Base-by-base conservation (phyloP, 495 filamentous ascomycete genomes). In the Neurospora cerealis region DNA sequence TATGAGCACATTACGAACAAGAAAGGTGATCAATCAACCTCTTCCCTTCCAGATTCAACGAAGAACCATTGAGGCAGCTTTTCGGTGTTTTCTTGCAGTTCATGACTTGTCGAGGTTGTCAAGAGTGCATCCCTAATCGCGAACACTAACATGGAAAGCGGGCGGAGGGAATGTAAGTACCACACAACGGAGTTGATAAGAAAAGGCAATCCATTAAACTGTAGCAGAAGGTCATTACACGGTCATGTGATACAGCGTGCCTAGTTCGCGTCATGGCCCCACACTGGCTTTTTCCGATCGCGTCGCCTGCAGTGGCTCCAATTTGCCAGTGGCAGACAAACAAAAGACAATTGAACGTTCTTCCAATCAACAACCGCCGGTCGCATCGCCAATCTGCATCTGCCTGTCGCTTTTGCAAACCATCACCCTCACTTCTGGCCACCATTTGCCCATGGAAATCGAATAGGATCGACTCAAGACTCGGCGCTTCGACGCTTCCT, bases 161-260 rank as follows among this genome's bases (percentile, higher is more conserved):
- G 21, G n/a, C n/a, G n/a, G n/a, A n/a, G 44, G 44, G 44, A 21
- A 48, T 46, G n/a, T 40, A 39, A 38, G 37, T 38, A 39, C n/a
- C n/a, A n/a, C 38, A 39, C 38, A 39, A 39, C 38, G 38, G 38
- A 19, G 41, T 17, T 44, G 39, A 40, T 44, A 44, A 42, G 41
- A 42, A 7, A 42, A 42, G 41, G 41, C 10, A 42, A 42, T 2
- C 41, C 42, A 46, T 46, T 21, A 46, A 46, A 46, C 44, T 46
- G 46, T 54, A 28, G 10, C 9, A 28, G 4, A 13, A 13, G 11
- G 48, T 28, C 13, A 24, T 62, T 36, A 15, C 28, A 17, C 54
- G 54, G 77, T 80, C 78, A 80, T 75, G 77, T 80, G 78, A 74
- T 70, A 42, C 24, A 66, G 54, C 78, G 78, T 60, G 78, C 73